Base-by-base conservation (phyloP, 768 basidiomycete species). In the Hebeloma cylindrosporum region DNA sequence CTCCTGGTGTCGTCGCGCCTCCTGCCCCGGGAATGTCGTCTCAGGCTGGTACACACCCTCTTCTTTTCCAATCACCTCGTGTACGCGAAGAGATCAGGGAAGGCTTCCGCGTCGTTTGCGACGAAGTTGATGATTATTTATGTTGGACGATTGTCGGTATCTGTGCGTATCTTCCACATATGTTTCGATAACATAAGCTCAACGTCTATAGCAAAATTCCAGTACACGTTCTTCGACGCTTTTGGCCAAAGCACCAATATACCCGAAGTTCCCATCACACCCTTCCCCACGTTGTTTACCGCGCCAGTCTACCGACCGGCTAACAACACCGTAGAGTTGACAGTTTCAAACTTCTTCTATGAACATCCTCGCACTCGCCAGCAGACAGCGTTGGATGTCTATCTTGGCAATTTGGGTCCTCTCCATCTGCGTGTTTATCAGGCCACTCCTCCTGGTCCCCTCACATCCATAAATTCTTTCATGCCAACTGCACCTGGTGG, bases 71-170 rank as follows among this genome's bases (percentile, higher is more conserved):
- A 60, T 73, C 81, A 7, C 87, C 90, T 34, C 82, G 87, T 27
- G 76, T 89, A n/a, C 78, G 82, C 28, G 90, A 91, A 48, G 90
- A 92, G 59, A 68, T 85, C 47, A 86, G 86, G 61, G 87, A 90
- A 52, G 89, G 87, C 11, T 74, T 80, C 36, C 79, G 79, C 42
- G 67, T 82, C 23, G 79, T 90, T 43, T 85, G 81, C 17, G 93
- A 95, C 56, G 88, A 92, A 64, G 89, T 96, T 5, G 93, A 96
- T 61, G 93, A 96, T 61, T 94, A 92, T 71, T 70, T 94, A 45
- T 92, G 89, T 59, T 96, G 93, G 93, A 92, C 91, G 9, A 93
- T 96, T 55, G 91, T 93, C 52, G 91, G 93, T 28, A 93, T 95
- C 40, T 91, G 93, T 93, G 67, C 65, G 87, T 71, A 50, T 57